These are phyloP conservation scores for Oryza meridionalis DNA, from an alignment of 176 grass and related monocot genomes.

Conservation along the genomic window DNA sequence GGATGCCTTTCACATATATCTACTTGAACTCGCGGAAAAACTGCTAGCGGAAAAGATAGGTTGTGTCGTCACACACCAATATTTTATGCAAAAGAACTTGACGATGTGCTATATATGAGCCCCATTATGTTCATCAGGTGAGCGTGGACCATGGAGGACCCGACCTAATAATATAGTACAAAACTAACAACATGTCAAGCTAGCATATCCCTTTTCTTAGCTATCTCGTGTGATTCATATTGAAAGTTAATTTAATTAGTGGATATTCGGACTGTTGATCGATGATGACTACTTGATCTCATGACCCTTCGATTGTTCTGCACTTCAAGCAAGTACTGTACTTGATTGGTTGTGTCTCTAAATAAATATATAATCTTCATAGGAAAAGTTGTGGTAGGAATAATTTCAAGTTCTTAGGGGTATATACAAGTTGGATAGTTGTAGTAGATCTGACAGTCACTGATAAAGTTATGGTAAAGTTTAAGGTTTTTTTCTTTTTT, in stretches of 20 bases:
- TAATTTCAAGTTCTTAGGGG: not conserved
- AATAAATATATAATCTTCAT: constrained; percentile 4
- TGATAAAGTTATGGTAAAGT: not conserved
- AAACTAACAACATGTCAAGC: constrained; percentile 30
- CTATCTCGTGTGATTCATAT: constrained; percentile 34
- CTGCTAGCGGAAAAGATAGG: constrained; percentile 7
- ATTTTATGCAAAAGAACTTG: constrained; percentile 49
- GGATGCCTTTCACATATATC: constrained; percentile 28
- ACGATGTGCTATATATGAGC: not conserved
- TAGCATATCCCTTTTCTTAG: constrained; percentile 26
- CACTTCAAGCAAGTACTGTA: constrained; percentile 49
- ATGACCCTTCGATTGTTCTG: constrained; percentile 46
- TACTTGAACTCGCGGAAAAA: not conserved
- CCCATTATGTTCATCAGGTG: constrained; percentile 45
- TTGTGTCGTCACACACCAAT: constrained; percentile 35
- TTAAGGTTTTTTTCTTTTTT: not conserved
- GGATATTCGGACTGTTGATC: constrained; percentile 42
- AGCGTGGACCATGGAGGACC: constrained; percentile 42
- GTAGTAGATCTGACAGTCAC: not conserved
- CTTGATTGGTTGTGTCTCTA: constrained; percentile 37
- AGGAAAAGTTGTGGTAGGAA: not conserved
- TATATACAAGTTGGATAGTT: not conserved
- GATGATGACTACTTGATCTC: constrained; percentile 45
- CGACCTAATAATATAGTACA: constrained; percentile 18
- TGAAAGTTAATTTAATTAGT: constrained; percentile 33